Evolutionary conservation across 1,284 basidiomycete genomes (phyloP), one percentile per base, ranked within the genome.

Genomic region (Boletellus sp.): DNA sequence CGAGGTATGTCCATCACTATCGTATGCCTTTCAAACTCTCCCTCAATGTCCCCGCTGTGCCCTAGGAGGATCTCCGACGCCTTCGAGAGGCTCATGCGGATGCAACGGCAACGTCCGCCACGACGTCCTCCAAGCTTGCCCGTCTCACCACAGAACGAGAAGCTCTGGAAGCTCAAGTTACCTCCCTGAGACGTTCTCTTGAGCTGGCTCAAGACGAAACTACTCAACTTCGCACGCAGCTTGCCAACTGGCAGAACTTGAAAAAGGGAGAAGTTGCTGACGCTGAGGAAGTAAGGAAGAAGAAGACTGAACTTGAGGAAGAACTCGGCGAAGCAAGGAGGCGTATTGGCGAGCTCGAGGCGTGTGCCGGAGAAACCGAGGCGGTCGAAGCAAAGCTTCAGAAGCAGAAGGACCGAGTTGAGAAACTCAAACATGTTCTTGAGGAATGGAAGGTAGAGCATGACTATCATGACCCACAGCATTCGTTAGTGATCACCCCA

Each of bases 191-290:
- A 56, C 76, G 74, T 38, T 66, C 71, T 37, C 77, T 81, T 47
- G 76, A 77, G 37, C 83, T 86, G 43, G 73, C 82, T 26, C 78
- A 80, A 54, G 77, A 78, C 12, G 75, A 75, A 8, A 77, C 77
- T 50, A 67, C 70, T 4, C 78, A 85, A 37, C 68, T 88, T 38
- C 76, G 78, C 44, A 76, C 77, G 5, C 86, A 89, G 60, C 67
- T 89, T 12, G 77, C 80, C 44, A 81, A 85, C 59, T 88, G 84
- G 85, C 75, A 85, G 59, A 76, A 68, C 24, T 65, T 87, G 13
- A 88, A 89, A 60, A 81, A 71, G 26, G 81, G 80, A 50, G 85
- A 81, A 47, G 81, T 76, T 16, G 76, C 72, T 12, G 82, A 85
- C 44, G 71, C 76, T 10, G 85, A 83, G 50, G 65, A 70, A 4